These are phyloP conservation scores for Backusella mclennaniae DNA, from an alignment of 192 early-diverging fungal species.

Conservation along the genomic window DNA sequence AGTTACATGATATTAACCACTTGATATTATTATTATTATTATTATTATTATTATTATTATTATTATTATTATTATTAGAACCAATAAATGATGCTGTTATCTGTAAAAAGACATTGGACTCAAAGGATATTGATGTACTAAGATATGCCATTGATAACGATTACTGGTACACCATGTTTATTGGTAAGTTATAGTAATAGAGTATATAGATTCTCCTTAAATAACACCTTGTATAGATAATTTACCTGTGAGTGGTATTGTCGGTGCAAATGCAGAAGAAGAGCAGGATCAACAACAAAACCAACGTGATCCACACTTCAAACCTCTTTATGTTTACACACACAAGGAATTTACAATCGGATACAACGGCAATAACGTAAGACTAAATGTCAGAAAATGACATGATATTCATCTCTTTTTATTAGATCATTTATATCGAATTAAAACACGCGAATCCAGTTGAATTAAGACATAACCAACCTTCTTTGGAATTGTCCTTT, in stretches of 20 bases:
- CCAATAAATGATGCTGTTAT: conserved; percentile 32
- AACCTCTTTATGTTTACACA: conserved; percentile 49
- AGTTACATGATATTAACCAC: neutral
- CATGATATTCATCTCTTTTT: neutral
- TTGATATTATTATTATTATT: too few species aligned
- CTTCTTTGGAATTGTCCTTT: conserved; percentile 52
- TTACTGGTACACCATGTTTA: conserved; percentile 69
- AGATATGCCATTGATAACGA: conserved; percentile 60
- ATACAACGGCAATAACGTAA: conserved; percentile 63
- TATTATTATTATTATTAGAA: too few species aligned
- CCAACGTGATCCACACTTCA: conserved; percentile 3
- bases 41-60: too few species aligned
- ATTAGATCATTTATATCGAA: conserved; percentile 53
- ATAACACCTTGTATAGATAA: conserved; percentile 41
- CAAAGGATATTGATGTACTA: conserved; percentile 54
- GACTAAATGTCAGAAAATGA: neutral
- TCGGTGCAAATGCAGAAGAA: conserved; percentile 44
- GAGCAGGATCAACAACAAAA: neutral
- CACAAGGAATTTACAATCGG: conserved; percentile 58
- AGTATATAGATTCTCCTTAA: conserved; percentile 28
- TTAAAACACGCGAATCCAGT: conserved; percentile 40
- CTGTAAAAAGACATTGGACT: conserved; percentile 46
- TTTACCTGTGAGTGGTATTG: conserved; percentile 53
- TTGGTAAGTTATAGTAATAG: conserved; percentile 34
- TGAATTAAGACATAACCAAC: conserved; percentile 20